Conservation (phyloP, 768 basidiomycete species). For the Trametes punicea region DNA sequence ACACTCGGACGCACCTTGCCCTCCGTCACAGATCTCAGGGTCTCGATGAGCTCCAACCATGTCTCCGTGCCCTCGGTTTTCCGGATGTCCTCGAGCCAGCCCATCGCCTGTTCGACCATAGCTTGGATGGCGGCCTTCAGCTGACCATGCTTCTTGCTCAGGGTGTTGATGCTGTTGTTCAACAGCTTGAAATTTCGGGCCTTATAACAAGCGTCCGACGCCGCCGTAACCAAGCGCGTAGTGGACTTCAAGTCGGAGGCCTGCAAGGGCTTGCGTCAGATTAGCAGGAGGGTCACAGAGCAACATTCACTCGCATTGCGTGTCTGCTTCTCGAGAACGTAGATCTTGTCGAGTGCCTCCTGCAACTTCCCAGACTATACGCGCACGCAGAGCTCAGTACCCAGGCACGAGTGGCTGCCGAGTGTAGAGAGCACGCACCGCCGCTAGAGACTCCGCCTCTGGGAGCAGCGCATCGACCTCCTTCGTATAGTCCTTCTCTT, state of each 20-base stretch:
- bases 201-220: constrained; percentile 69
- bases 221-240: constrained; percentile 73
- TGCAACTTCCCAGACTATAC: constrained; percentile 75
- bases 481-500: constrained; percentile 81
- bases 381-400: constrained; percentile 14
- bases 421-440: constrained; percentile 46
- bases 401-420: constrained; percentile 2
- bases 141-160: constrained; percentile 97
- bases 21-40: constrained; percentile 87
- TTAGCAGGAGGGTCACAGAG: neutral
- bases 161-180: constrained; percentile 60
- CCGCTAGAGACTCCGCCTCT: constrained; percentile 61
- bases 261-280: constrained; percentile 38
- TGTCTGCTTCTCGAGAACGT: constrained; percentile 90
- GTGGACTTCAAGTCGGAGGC: constrained; percentile 94
- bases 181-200: constrained; percentile 66
- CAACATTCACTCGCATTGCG: constrained; percentile 70
- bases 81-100: constrained; percentile 77
- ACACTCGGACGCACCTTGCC: constrained; percentile 69
- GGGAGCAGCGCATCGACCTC: constrained; percentile 79
- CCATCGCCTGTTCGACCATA: constrained; percentile 86
- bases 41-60: constrained; percentile 89
- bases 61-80: constrained; percentile 60
- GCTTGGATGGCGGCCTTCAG: constrained; percentile 85
- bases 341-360: constrained; percentile 86